Evolutionary conservation across 768 basidiomycete genomes (phyloP).

Genomic region (Hirschioporus abietinus): DNA sequence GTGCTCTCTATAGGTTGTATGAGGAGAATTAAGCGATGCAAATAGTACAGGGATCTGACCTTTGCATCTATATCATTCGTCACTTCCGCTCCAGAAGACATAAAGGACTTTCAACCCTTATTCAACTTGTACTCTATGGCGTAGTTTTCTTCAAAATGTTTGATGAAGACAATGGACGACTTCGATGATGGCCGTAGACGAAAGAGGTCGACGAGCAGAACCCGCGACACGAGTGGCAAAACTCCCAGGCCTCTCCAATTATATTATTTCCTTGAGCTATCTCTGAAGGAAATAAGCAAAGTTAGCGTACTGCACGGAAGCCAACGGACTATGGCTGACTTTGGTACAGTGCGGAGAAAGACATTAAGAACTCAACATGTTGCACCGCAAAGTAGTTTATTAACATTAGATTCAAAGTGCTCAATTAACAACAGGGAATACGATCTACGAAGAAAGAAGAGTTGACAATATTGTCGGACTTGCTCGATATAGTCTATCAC

Average conservation of each 20-base stretch:
- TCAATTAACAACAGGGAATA: too few species aligned
- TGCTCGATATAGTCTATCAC: too few species aligned
- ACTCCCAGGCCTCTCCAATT: neutral
- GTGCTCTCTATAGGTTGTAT: neutral
- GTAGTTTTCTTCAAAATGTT: neutral
- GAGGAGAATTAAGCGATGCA: constrained; percentile 24
- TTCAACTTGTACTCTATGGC: neutral
- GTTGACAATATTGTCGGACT: too few species aligned
- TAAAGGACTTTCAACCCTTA: neutral
- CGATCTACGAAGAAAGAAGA: too few species aligned
- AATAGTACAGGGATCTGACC: neutral
- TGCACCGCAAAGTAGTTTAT: too few species aligned
- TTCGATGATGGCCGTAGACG: constrained; percentile 14
- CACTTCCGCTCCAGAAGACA: neutral
- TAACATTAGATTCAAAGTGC: too few species aligned
- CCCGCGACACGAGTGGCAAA: neutral
- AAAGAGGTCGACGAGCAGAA: constrained; percentile 9
- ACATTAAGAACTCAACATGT: too few species aligned
- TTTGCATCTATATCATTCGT: neutral
- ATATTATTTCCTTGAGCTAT: neutral
- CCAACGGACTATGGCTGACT: neutral
- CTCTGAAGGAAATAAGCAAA: neutral
- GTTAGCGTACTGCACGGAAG: neutral
- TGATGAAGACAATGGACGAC: constrained; percentile 4
- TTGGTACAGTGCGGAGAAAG: neutral